Percentiles rank a stretch among this genome's conserved stretches.
These are phyloP conservation scores for Melampsora americana DNA, from an alignment of 1,284 basidiomycete species.

Conservation along the genomic window DNA sequence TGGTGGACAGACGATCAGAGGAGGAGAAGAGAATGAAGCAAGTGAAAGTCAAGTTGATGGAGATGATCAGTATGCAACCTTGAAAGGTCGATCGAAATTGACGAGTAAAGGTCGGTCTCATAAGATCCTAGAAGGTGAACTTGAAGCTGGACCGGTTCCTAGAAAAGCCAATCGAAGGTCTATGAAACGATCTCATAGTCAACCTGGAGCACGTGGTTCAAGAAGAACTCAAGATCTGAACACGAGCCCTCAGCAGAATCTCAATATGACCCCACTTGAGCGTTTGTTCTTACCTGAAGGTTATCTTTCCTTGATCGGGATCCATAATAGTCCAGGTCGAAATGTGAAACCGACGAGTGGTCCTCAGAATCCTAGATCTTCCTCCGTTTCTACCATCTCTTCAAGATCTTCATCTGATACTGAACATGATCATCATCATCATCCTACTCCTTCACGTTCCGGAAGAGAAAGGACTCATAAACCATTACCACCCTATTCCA, in stretches of 20 bases:
- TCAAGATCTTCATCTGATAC: neutral
- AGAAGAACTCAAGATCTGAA: neutral
- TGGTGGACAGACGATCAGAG: neutral
- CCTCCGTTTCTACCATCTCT: neutral
- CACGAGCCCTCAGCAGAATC: neutral
- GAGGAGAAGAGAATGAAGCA: neutral
- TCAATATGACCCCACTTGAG: slow-evolving; percentile 29
- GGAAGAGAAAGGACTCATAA: neutral
- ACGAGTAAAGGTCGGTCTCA: neutral
- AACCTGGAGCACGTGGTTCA: slow-evolving; percentile 1
- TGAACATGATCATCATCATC: neutral
- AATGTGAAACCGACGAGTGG: neutral
- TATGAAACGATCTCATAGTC: slow-evolving; percentile 11
- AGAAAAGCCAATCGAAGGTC: neutral
- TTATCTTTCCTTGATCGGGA: slow-evolving; percentile 6
- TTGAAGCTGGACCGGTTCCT: neutral
- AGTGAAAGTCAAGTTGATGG: neutral
- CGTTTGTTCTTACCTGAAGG: slow-evolving; percentile 33
- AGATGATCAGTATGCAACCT: neutral
- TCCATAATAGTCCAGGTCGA: slow-evolving; percentile 1
- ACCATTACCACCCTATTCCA: neutral
- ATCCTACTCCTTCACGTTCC: neutral
- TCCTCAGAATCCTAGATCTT: neutral
- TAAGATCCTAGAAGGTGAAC: neutral
- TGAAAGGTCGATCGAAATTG: neutral